Evolutionary conservation across 805 yeast genomes (phyloP), one percentile per base, ranked within the genome.

Genomic region (Ogataea pilisensis): DNA sequence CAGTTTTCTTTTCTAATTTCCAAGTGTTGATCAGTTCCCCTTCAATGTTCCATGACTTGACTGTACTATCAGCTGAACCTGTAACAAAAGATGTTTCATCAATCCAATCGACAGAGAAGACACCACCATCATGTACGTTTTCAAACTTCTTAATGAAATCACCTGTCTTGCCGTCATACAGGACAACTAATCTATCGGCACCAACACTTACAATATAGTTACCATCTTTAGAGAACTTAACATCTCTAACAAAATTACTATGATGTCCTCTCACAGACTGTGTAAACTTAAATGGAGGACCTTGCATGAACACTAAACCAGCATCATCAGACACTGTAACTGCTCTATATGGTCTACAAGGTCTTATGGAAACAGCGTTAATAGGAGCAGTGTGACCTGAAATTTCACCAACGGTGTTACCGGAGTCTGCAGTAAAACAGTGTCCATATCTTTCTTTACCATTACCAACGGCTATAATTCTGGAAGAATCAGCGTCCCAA

Each of bases 361-460:
- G 88, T 56, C 84, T 82, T 49, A 91, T 82, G 42, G 84, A 78
- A 17, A 89, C 95, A 0, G 93, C 87, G 56, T 85, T 88, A 57
- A 91, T 78, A 35, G 76, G 78, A 20, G 87, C 81, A 14, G 91
- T 75, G 60, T 93, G 99, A 19, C 99, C 99, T 36, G 89, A 80
- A 53, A 91, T 82, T 58, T 93, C 98, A 41, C 99, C 99, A 33
- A 93, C 80, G n/a, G 96, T 79, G 64, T 93, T 93, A 45, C 99
- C 99, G 1, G 95, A 76, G 58, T 93, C 99, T 76, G 84, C 85
- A 7, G 95, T 79, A 61, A 91, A 87, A 48, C 95, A 89, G 51
- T 85, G 96, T 6, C 98, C 99, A 57, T 78, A 90, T 45, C 85
- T 75, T 53, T 89, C 96, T 50, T 83, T 83, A 37, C 98, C 99